Base-by-base conservation (phyloP, 1,284 basidiomycete genomes). In the Malassezia cuniculi region DNA sequence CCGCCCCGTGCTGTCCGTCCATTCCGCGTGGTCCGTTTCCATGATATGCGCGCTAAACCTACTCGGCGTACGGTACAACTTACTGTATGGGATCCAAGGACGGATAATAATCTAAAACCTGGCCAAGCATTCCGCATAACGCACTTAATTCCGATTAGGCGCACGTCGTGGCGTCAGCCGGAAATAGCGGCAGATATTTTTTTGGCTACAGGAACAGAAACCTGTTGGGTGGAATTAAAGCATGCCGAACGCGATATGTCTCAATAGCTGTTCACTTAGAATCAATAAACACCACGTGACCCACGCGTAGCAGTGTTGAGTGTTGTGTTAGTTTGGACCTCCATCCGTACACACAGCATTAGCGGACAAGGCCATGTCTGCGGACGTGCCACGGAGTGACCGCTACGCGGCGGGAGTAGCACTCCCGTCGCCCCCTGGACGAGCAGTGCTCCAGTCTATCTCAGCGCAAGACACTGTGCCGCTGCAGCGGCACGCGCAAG, bases 1-100 rank as follows among this genome's bases (percentile, higher is more conserved):
- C 85, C 87, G 2, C 75, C 78, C 1, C 77, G 89, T 9, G 72
- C 81, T 16, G 80, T 86, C 10, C 77, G 81, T 29, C 77, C 74
- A 42, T 93, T 94, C 68, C 74, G 85, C 16, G 77, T 93, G 4
- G 68, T 89, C 6, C 71, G 80, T 10, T 75, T 82, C 15, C 71
- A 75, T 47, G 90, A 95, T 61, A 78, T 80, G 5, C 44, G 48
- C 6, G 38, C 47, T 1, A 37, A 46, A 0, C 46, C 33, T 4
- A 24, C 36, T 4, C 27, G 35, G 12, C 50, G 58, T 1, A 44
- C 47, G 1, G 56, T 53, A 5, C 53, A 55, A 41, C 45, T 61
- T 19, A 61, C 51, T 1, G 50, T 59, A 0, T 57, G 52, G 47
- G 55, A 54, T 16, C 29, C 34, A 12, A 27, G 36, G 15, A 12